Conservation (phyloP, 768 basidiomycete species). For the Russula ochroleuca region DNA sequence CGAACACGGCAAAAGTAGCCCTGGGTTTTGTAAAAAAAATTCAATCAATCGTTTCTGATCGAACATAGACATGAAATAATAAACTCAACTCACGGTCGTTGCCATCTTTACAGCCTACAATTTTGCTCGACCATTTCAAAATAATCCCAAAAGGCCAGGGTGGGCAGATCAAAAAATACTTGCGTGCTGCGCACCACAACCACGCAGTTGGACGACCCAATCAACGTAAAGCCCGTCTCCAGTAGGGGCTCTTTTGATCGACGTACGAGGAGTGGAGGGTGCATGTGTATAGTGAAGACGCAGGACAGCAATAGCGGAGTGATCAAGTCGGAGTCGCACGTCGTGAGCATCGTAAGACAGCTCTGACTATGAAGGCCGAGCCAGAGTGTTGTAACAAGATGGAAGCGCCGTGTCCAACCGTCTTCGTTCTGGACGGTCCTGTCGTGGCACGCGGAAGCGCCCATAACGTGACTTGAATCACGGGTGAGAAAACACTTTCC, state of each 20-base stretch:
- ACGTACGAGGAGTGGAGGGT: background rate
- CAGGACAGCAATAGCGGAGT: background rate
- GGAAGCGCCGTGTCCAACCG: background rate
- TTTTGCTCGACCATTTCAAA: background rate
- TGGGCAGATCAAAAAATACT: background rate
- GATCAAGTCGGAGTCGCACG: background rate
- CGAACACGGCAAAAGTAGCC: constrained; percentile 4
- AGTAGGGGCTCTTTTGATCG: background rate
- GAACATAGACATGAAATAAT: background rate
- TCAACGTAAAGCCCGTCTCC: background rate
- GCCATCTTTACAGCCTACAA: background rate
- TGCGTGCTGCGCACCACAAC: background rate
- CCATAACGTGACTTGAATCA: background rate
- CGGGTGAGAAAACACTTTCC: background rate
- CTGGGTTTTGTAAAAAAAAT: background rate
- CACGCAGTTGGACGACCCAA: background rate
- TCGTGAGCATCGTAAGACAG: background rate
- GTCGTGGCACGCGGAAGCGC: background rate
- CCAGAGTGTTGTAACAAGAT: background rate
- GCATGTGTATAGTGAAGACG: background rate
- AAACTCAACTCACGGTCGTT: background rate
- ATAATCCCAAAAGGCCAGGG: background rate
- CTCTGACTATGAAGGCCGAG: background rate
- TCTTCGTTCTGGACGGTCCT: background rate
- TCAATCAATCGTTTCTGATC: constrained; percentile 44